These are phyloP conservation scores for Mycena epipterygia DNA, from an alignment of 768 basidiomycete genomes.

Conservation along the genomic window DNA sequence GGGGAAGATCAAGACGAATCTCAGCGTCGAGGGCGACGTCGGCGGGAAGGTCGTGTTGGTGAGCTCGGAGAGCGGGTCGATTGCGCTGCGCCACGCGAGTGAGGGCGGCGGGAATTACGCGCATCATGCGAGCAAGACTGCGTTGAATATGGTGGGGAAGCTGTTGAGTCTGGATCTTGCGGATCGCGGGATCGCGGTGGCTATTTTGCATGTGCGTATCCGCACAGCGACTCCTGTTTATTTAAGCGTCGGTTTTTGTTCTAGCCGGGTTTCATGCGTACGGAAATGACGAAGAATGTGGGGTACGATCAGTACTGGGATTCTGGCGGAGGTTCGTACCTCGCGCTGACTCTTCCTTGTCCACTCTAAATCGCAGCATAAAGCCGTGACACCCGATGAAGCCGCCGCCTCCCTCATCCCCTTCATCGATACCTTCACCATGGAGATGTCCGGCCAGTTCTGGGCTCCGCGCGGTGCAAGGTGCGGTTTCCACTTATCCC, in stretches of 20 bases:
- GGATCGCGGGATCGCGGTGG: slow-evolving; percentile 53
- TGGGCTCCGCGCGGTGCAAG: slow-evolving; percentile 63
- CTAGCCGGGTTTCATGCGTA: slow-evolving; percentile 64
- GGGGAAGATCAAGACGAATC: slow-evolving; percentile 25
- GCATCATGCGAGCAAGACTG: slow-evolving; percentile 64
- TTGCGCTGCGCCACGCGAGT: slow-evolving; percentile 54
- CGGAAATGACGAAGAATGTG: slow-evolving; percentile 60
- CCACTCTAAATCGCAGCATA: neutral
- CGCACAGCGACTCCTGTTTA: neutral
- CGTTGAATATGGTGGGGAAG: slow-evolving; percentile 63
- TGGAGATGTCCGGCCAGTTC: slow-evolving; percentile 55
- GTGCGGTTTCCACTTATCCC: slow-evolving; percentile 33
- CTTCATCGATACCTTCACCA: slow-evolving; percentile 50
- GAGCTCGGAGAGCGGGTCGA: slow-evolving; percentile 62
- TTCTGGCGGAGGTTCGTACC: slow-evolving; percentile 54
- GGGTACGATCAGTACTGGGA: slow-evolving; percentile 61
- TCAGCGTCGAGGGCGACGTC: neutral
- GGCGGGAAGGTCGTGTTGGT: slow-evolving; percentile 55
- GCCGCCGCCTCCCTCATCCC: slow-evolving; percentile 55
- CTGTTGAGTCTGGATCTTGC: slow-evolving; percentile 56
- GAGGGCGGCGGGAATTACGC: slow-evolving; percentile 65
- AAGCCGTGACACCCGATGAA: slow-evolving; percentile 60
- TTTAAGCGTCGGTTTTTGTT: neutral
- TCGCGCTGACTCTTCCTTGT: neutral
- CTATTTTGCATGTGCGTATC: slow-evolving; percentile 57